Conservation (phyloP, 2,329 filamentous ascomycete species). For the Colletotrichum sp. region DNA sequence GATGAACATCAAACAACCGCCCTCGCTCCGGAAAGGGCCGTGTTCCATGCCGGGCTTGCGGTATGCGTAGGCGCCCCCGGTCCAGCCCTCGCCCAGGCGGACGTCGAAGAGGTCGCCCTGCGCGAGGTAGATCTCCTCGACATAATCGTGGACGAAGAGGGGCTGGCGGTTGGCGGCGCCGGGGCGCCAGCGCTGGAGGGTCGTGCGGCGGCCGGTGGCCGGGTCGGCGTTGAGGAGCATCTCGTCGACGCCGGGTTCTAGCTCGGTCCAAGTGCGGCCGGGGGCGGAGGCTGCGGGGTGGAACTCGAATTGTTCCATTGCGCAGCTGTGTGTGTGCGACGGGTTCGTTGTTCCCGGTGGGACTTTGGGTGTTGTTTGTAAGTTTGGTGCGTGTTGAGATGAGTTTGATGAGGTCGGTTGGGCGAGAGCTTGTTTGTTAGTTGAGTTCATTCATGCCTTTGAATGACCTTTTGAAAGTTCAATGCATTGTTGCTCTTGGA, state of each 20-base stretch:
- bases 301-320: constrained; percentile 32
- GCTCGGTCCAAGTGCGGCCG: constrained; percentile 25
- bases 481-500: neutral
- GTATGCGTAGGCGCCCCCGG: constrained; percentile 42
- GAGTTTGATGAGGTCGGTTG: neutral
- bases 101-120: constrained; percentile 39
- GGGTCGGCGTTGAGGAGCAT: constrained; percentile 37
- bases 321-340: neutral
- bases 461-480: neutral
- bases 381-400: neutral
- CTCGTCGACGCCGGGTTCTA: constrained; percentile 38
- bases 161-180: constrained; percentile 29
- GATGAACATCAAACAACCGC: constrained; percentile 41
- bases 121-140: constrained; percentile 42
- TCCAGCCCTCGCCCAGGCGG: constrained; percentile 32
- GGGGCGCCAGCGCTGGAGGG: constrained; percentile 40
- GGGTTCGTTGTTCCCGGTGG: neutral
- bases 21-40: constrained; percentile 37
- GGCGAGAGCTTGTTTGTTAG: neutral
- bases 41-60: constrained; percentile 43
- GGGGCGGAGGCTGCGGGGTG: constrained; percentile 25
- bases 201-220: constrained; percentile 30
- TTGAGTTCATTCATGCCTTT: neutral
- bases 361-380: neutral
- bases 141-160: constrained; percentile 38